Conservation (phyloP, 73 alveolate species). For the Durusdinium trenchii region DNA sequence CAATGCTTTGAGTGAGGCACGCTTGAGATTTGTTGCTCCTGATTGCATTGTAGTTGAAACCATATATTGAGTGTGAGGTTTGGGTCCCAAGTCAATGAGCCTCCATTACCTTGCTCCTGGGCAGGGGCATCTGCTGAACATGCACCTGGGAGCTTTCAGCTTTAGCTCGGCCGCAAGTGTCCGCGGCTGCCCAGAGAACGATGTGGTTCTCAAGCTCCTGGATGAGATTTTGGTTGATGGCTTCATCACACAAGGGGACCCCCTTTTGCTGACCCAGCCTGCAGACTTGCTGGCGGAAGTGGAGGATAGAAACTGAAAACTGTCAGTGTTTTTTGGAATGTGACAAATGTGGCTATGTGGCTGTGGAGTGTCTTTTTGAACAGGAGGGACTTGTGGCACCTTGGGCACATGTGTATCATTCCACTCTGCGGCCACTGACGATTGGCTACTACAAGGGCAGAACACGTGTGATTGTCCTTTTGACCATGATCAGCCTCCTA, state of each 20-base stretch:
- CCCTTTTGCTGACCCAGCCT: neutral
- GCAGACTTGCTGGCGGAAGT: neutral
- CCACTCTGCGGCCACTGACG: neutral
- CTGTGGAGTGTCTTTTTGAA: neutral
- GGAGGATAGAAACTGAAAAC: neutral
- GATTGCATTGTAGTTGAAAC: neutral
- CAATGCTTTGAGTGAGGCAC: neutral
- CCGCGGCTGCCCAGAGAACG: neutral
- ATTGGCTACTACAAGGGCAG: constrained; percentile 27
- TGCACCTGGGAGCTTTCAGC: neutral
- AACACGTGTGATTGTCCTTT: neutral
- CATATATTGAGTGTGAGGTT: neutral
- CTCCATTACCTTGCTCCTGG: neutral
- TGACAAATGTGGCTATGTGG: neutral
- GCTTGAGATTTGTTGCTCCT: no score
- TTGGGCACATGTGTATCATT: neutral
- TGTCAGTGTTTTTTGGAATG: neutral
- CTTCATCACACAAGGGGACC: constrained; percentile 6
- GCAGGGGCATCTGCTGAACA: neutral
- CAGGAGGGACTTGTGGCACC: neutral
- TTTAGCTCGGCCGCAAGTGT: neutral
- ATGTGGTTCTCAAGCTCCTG: neutral
- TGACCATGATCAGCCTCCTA: neutral
- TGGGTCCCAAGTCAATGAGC: neutral
- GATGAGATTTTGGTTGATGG: neutral